These are phyloP conservation scores for Thielaviopsis euricoi DNA, from an alignment of 2,329 filamentous ascomycete species.

Conservation along the genomic window DNA sequence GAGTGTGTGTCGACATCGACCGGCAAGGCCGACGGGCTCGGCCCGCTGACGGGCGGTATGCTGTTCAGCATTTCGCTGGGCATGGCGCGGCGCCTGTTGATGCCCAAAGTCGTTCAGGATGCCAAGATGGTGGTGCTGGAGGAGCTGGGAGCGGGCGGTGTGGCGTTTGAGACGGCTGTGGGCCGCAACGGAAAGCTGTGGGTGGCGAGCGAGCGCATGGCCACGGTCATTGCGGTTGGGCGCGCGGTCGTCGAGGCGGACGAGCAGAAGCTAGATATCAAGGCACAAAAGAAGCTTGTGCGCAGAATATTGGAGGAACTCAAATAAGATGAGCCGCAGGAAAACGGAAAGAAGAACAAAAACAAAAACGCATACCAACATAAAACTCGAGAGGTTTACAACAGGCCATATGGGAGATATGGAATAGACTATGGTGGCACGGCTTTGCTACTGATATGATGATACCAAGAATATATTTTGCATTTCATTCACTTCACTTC, in stretches of 20 bases:
- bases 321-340: neutral
- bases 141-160: constrained; percentile 55
- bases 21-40: constrained; percentile 76
- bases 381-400: neutral
- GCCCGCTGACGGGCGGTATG: constrained; percentile 73
- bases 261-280: constrained; percentile 42
- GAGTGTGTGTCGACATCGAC: constrained; percentile 78
- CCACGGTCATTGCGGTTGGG: constrained; percentile 61
- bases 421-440: neutral
- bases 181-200: constrained; percentile 86
- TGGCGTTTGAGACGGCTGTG: constrained; percentile 85
- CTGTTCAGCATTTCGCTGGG: constrained; percentile 63
- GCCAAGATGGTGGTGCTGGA: constrained; percentile 61
- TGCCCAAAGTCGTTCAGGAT: constrained; percentile 41
- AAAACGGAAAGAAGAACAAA: no score
- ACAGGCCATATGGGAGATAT: neutral
- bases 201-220: constrained; percentile 65
- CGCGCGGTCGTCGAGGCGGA: constrained; percentile 67
- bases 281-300: constrained; percentile 55
- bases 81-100: constrained; percentile 66
- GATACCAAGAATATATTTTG: neutral
- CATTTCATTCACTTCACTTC: neutral
- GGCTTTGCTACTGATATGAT: neutral
- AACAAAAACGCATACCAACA: neutral
- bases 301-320: constrained; percentile 29